A percentile compares a stretch with the other conserved stretches of the same genome.
phyloP scores from a whole-genome alignment of 805 yeast genomes.

The Pichia ethanolica region DNA sequence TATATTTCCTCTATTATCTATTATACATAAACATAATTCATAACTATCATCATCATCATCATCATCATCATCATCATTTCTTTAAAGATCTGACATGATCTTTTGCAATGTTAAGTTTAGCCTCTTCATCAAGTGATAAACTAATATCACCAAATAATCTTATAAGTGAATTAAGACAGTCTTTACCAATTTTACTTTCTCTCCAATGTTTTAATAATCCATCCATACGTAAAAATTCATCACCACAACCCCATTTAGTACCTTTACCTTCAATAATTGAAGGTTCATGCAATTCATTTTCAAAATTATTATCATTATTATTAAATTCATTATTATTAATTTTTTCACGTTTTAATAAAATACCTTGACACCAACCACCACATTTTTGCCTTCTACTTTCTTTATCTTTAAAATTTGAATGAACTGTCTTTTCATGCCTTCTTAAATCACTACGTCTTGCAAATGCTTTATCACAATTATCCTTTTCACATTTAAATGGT shows the following conservation, averaged over 20 bases:
- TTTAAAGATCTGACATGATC: neutral
- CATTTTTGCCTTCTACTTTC: neutral
- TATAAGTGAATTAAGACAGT: neutral
- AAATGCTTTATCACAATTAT: constrained; percentile 1
- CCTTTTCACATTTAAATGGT: neutral
- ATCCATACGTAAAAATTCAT: constrained; percentile 4
- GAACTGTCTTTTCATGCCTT: constrained; percentile 1
- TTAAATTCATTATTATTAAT: neutral
- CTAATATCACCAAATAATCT: neutral
- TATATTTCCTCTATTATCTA: no score
- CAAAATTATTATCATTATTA: no score
- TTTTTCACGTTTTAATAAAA: neutral
- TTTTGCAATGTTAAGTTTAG: neutral
- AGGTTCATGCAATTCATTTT: neutral
- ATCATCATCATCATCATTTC: no score
- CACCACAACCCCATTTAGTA: constrained; percentile 3
- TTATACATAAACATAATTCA: no score
- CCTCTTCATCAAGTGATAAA: neutral
- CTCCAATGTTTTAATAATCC: constrained; percentile 4
- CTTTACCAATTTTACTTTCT: neutral
- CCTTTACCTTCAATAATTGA: neutral
- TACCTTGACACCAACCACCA: constrained; percentile 2
- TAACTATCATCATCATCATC: no score
- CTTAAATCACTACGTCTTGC: neutral
- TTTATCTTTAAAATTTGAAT: neutral